These are phyloP conservation scores for Rutstroemia sp. DNA, from an alignment of 2,329 filamentous ascomycete species.

Conservation along the genomic window DNA sequence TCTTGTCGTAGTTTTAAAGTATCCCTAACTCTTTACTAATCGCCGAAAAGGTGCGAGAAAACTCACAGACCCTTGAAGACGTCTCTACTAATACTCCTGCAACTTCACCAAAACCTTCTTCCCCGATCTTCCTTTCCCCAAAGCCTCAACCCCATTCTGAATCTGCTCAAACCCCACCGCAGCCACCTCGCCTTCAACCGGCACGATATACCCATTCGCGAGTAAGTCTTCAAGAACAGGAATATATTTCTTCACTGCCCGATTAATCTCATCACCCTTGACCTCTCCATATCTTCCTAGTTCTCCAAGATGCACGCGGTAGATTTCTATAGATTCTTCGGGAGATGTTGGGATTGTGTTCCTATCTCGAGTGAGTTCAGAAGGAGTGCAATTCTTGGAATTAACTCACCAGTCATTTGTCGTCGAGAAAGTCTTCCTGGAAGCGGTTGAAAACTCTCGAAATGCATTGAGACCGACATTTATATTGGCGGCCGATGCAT, in stretches of 20 bases:
- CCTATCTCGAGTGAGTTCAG: constrained; percentile 6
- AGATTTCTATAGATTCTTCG: constrained; percentile 12
- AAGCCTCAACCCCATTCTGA: constrained; percentile 2
- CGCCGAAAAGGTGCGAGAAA: no score
- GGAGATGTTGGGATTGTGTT: constrained; percentile 9
- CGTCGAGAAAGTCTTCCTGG: constrained; percentile 4
- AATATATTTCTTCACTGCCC: neutral
- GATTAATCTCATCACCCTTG: constrained; percentile 10
- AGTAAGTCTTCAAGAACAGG: constrained; percentile 1
- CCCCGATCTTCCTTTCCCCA: neutral
- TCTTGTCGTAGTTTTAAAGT: no score
- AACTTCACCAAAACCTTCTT: constrained; percentile 5
- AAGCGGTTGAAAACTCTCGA: neutral
- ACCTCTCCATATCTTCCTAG: constrained; percentile 17
- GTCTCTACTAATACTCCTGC: neutral
- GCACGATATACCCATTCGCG: neutral
- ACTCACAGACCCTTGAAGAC: no score
- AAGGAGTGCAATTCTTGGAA: no score
- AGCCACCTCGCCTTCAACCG: neutral
- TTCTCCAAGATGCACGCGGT: constrained; percentile 15
- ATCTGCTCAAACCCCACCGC: neutral
- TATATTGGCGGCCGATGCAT: constrained; percentile 1
- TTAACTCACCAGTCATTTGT: constrained; percentile 3
- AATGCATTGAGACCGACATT: neutral
- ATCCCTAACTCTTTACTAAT: no score